These are phyloP conservation scores for Calonectria pauciramosa DNA, from an alignment of 2,329 filamentous ascomycete species.

Conservation along the genomic window DNA sequence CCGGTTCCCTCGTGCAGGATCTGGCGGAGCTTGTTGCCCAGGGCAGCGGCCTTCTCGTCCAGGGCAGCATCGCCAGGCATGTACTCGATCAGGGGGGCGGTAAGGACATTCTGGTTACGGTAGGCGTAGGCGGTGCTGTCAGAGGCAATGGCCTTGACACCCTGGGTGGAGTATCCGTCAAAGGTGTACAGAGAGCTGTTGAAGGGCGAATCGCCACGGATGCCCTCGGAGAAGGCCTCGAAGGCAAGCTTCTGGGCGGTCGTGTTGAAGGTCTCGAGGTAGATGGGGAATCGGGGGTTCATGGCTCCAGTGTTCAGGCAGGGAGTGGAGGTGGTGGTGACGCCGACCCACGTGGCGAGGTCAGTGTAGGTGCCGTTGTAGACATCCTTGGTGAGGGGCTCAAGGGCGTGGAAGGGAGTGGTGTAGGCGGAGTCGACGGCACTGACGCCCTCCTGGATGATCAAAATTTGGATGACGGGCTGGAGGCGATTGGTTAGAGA, in stretches of 20 bases:
- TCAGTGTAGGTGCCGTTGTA: constrained; percentile 38
- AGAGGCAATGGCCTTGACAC: constrained; percentile 39
- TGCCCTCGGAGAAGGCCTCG: constrained; percentile 32
- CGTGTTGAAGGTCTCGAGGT: constrained; percentile 36
- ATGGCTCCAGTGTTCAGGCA: constrained; percentile 41
- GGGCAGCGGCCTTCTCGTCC: constrained; percentile 33
- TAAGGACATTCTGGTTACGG: constrained; percentile 38
- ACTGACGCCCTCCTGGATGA: constrained; percentile 60
- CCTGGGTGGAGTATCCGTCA: constrained; percentile 65
- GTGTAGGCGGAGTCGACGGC: constrained; percentile 57
- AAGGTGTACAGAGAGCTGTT: constrained; percentile 63
- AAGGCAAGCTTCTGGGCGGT: constrained; percentile 33
- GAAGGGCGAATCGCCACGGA: constrained; percentile 29
- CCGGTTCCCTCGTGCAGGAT: constrained; percentile 34
- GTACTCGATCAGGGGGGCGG: constrained; percentile 40
- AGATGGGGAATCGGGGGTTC: constrained; percentile 45
- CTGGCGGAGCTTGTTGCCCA: constrained; percentile 33
- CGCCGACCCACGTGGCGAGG: constrained; percentile 39
- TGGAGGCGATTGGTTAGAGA: constrained; percentile 28
- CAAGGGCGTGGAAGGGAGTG: constrained; percentile 59
- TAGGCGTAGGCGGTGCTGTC: constrained; percentile 38
- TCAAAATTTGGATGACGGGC: constrained; percentile 58
- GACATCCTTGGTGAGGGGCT: constrained; percentile 51
- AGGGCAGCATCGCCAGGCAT: constrained; percentile 23
- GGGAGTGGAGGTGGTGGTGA: constrained; percentile 29